Evolutionary conservation across 2,329 filamentous ascomycete genomes (phyloP).

Genomic region (Trichoderma pleuroti): DNA sequence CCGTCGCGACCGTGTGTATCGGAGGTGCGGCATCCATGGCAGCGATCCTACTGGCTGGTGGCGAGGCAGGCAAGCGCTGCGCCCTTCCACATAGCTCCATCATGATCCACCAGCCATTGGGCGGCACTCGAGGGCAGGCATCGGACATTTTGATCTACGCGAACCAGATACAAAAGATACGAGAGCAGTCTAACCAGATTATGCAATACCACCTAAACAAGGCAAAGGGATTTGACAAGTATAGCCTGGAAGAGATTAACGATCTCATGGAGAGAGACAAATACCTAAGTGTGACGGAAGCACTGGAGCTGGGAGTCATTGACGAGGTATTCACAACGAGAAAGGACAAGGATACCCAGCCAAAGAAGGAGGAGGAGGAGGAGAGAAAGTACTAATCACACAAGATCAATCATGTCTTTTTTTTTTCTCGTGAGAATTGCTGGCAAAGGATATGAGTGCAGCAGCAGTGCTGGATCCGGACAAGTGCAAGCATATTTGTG

Average conservation of each 20-base stretch:
- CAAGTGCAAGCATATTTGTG: background rate
- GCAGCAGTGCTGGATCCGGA: background rate
- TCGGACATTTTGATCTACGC: conserved; percentile 94
- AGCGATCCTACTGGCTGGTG: conserved; percentile 80
- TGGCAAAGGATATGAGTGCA: background rate
- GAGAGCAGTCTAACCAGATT: conserved; percentile 84
- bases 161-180: conserved; percentile 87
- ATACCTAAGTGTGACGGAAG: conserved; percentile 86
- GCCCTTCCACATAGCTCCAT: conserved; percentile 90
- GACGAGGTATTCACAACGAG: conserved; percentile 79
- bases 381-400: conserved; percentile 10
- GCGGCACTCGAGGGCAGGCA: conserved; percentile 62
- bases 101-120: conserved; percentile 95
- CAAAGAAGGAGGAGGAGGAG: conserved; percentile 20
- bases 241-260: conserved; percentile 78
- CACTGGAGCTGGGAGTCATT: conserved; percentile 83
- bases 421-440: background rate
- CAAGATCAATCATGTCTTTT: background rate
- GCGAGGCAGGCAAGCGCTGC: conserved; percentile 78
- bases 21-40: conserved; percentile 96
- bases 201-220: conserved; percentile 83
- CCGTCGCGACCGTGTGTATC: conserved; percentile 91
- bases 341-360: conserved; percentile 38
- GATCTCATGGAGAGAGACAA: conserved; percentile 96
- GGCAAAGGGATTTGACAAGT: conserved; percentile 69